Conservation (phyloP, 83 land plant genomes). For the Picea mariana region DNA sequence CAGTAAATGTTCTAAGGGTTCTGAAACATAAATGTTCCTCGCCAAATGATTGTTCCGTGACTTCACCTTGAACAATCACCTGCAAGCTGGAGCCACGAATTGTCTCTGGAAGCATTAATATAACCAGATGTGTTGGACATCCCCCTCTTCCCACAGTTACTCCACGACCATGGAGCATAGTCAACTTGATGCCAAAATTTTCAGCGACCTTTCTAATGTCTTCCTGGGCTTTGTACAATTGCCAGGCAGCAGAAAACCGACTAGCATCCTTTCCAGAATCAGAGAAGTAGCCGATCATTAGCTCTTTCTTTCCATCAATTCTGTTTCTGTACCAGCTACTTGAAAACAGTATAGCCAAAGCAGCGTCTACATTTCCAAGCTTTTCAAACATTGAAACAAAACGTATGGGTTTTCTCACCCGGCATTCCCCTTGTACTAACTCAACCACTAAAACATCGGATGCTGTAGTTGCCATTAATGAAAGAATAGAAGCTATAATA, state of each 20-base stretch:
- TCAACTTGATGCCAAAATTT: slow-evolving; percentile 27
- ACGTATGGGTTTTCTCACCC: no score
- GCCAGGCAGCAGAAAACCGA: slow-evolving; percentile 41
- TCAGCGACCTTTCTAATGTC: slow-evolving; percentile 35
- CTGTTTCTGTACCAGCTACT: no score
- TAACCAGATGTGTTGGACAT: slow-evolving; percentile 38
- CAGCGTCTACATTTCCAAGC: no score
- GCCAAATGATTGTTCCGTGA: slow-evolving; percentile 38
- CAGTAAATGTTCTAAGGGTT: slow-evolving; percentile 30
- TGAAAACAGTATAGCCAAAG: no score
- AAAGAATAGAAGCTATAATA: no score
- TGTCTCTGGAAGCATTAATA: slow-evolving; percentile 36
- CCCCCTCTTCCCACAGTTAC: slow-evolving; percentile 41
- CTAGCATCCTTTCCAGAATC: slow-evolving; percentile 45
- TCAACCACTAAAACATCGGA: no score
- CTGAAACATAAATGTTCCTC: slow-evolving; percentile 38
- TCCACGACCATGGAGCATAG: slow-evolving; percentile 39
- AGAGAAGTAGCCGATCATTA: no score
- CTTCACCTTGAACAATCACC: slow-evolving; percentile 38
- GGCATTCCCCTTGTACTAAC: no score
- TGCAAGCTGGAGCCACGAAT: slow-evolving; percentile 31
- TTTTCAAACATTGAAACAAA: no score
- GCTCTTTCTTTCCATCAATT: no score
- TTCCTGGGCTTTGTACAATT: slow-evolving; percentile 35
- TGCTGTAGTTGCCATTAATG: no score